Base-by-base conservation (phyloP, 169 alveolate species). In the Eimeria brunetti region DNA sequence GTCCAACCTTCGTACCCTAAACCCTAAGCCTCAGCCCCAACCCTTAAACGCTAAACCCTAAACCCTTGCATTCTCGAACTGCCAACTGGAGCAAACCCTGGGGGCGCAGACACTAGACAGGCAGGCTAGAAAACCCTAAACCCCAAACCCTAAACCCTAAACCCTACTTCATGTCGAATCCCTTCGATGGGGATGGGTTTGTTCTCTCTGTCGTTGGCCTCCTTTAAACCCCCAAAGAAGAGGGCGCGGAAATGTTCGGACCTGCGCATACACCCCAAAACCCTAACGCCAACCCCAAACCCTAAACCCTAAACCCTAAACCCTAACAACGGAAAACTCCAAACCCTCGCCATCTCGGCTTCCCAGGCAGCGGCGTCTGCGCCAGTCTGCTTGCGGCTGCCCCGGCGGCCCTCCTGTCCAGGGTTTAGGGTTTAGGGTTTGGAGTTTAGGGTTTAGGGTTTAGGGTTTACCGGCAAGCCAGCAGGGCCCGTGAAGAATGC, bases 161-260 rank as follows among this genome's bases (percentile, higher is more conserved):
- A 58, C 67, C 67, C 67, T 1, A 73, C 95, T 78, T 91, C 95
- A 73, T 67, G 88, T 18, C 75, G 76, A n/a, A 91, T 73, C 85
- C 84, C 95, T 38, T 56, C 85, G 22, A 91, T 33, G 88, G 75
- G 89, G 89, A 96, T 27, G 97, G 90, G 84, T 94, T 84, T 56
- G 53, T 36, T 56, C 64, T 71, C 49, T 62, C 78, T 81, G 56
- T 53, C 94, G 64, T 69, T 67, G 7, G 89, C 78, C 89, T 96
- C 97, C 89, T 94, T 89, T 83, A 96, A 53, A 27, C 97, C 97
- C 44, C 96, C 96, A 86, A 76, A 91, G 73, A 97, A 96, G 81
- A 96, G 22, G 27, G 96, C 97, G 56, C 97, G 94, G 81, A 97
- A 97, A 64, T 90, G 95, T 16, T 90, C 95, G 12, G 89, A 71